Evolutionary conservation across 768 basidiomycete genomes (phyloP).

Genomic region (Lactarius sanguifluus): DNA sequence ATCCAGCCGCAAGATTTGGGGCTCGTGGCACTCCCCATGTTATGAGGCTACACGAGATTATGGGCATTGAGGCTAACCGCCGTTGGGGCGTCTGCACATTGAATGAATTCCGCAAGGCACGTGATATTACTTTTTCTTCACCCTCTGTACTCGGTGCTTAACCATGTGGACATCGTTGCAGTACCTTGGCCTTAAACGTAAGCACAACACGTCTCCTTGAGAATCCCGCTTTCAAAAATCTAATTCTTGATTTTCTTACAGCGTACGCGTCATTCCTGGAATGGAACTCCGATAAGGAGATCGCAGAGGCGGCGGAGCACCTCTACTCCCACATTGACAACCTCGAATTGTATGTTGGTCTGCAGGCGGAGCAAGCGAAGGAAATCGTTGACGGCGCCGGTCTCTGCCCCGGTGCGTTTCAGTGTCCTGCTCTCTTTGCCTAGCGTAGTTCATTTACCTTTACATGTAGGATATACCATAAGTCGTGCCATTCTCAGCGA

Average conservation of each 20-base stretch:
- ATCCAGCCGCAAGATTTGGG: slow-evolving; percentile 70
- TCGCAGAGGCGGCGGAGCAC: slow-evolving; percentile 71
- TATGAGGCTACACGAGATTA: slow-evolving; percentile 77
- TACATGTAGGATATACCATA: slow-evolving; percentile 66
- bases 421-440: background rate
- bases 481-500: slow-evolving; percentile 84
- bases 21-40: slow-evolving; percentile 70
- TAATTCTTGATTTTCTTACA: slow-evolving; percentile 32
- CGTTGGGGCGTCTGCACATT: slow-evolving; percentile 79
- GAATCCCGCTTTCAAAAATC: background rate
- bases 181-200: slow-evolving; percentile 78
- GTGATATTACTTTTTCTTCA: slow-evolving; percentile 9
- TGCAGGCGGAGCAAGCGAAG: slow-evolving; percentile 78
- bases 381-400: slow-evolving; percentile 76
- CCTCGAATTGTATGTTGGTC: slow-evolving; percentile 80
- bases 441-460: background rate
- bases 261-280: slow-evolving; percentile 71
- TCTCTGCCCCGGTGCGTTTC: slow-evolving; percentile 69
- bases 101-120: slow-evolving; percentile 76
- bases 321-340: slow-evolving; percentile 75
- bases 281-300: slow-evolving; percentile 74
- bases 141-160: background rate
- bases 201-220: slow-evolving; percentile 28
- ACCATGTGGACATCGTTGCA: slow-evolving; percentile 29
- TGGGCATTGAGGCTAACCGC: slow-evolving; percentile 79